Evolutionary conservation across 495 filamentous ascomycete species (phyloP), one percentile per base, ranked within the genome.

Genomic region (Hapsidospora chrysogenum): DNA sequence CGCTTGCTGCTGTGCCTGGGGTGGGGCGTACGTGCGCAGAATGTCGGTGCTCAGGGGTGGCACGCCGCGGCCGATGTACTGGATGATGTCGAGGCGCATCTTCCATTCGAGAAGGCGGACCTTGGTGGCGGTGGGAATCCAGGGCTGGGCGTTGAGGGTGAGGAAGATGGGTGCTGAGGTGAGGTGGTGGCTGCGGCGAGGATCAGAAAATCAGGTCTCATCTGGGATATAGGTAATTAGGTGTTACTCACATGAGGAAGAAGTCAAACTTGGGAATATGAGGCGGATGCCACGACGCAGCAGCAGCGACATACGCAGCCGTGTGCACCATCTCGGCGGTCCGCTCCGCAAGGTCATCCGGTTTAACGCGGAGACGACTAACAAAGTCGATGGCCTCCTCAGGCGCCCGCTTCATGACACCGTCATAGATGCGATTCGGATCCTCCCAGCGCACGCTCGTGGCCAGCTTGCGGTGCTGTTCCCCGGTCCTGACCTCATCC

Each of bases 211-310:
- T 1, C 4, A 25, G 49, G 54, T 51, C 39, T 60, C 56, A 92
- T 78, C 49, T 72, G 67, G 58, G 76, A 87, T 51, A 94, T 93
- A 41, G 92, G 85, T 41, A 83, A 63, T 45, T 75, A 82, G 39
- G 74, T 50, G 15, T 60, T 36, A 49, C 57, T 53, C 39, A 63
- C 56, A 92, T 78, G 49, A 73, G 66, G 57, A 78, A 89, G 51
- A 95, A 95, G 42, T 93, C 86, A 42, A 84, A 63, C 46, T 75
- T 83, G 40, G 74, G 52, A 13, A 58, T 37, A 44, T 86, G 80
- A 3, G 62, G 58, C 1, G 71, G 72, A 25, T 70, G 56, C 41
- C 80, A 64, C 1, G 84, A 70, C 8, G 63, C 60, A 2, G 66
- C 58, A 3, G 57, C 50, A 2, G 77, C 77, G 37, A 70, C 74